These are phyloP conservation scores for Fusarium miscanthi DNA, from an alignment of 2,329 filamentous ascomycete species.

Conservation along the genomic window DNA sequence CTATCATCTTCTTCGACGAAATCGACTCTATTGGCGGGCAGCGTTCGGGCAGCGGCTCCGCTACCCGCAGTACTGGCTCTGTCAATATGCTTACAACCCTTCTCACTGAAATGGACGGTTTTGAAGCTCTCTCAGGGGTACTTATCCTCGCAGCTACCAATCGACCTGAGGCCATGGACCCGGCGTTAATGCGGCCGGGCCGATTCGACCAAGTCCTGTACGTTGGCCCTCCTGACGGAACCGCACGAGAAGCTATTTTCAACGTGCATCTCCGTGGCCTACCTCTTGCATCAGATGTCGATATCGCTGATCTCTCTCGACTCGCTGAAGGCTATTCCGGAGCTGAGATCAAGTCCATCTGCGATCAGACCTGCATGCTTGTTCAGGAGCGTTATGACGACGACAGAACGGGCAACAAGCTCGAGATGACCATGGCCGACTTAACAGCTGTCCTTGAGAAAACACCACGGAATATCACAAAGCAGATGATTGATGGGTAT, in stretches of 20 bases:
- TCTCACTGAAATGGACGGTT: constrained; percentile 95
- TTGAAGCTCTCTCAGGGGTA: constrained; percentile 84
- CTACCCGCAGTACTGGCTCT: constrained; percentile 55
- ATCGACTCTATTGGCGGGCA: constrained; percentile 84
- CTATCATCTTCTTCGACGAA: constrained; percentile 97
- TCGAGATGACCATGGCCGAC: constrained; percentile 56
- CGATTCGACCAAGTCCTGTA: constrained; percentile 88
- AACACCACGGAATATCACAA: constrained; percentile 69
- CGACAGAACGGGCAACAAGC: constrained; percentile 43
- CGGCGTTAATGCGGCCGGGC: constrained; percentile 85
- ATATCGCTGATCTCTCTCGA: constrained; percentile 70
- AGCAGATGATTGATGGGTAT: constrained; percentile 67
- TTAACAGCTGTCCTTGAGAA: constrained; percentile 56
- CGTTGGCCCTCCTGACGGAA: constrained; percentile 80
- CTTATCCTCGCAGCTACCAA: constrained; percentile 93
- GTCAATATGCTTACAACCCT: constrained; percentile 90
- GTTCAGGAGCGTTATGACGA: constrained; percentile 54
- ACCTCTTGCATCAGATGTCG: constrained; percentile 70
- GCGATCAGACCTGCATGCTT: constrained; percentile 57
- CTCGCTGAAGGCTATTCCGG: constrained; percentile 83
- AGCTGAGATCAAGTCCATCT: constrained; percentile 76
- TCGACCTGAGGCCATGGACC: constrained; percentile 85
- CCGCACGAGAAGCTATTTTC: constrained; percentile 82
- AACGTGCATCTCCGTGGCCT: constrained; percentile 72
- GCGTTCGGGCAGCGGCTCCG: constrained; percentile 57